Conservation (phyloP, 352 stramenopile species). For the Phytophthora melonis region DNA sequence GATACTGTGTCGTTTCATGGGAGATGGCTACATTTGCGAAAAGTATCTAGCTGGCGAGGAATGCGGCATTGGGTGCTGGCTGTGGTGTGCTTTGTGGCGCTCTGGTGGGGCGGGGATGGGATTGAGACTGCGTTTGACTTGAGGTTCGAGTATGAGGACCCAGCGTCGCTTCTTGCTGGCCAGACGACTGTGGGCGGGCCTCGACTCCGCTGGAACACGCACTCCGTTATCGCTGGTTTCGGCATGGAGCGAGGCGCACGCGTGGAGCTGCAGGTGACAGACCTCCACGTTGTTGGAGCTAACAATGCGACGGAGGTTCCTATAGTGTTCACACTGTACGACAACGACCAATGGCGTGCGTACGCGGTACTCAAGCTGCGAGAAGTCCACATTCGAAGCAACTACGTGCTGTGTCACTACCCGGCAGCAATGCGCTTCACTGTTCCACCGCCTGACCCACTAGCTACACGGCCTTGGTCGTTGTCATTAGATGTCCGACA, state of each 20-base stretch:
- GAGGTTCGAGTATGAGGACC: slow-evolving; percentile 20
- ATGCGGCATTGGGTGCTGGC: neutral
- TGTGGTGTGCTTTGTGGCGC: neutral
- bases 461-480: slow-evolving; percentile 21
- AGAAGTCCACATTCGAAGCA: slow-evolving; percentile 64
- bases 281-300: neutral
- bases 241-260: slow-evolving; percentile 62
- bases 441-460: slow-evolving; percentile 29
- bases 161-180: neutral
- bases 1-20: slow-evolving; percentile 16
- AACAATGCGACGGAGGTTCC: slow-evolving; percentile 30
- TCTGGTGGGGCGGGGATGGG: neutral
- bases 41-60: too few species aligned
- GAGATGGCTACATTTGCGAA: slow-evolving; percentile 19
- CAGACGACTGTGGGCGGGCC: slow-evolving; percentile 9
- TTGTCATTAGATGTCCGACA: slow-evolving; percentile 50
- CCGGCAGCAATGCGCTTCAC: slow-evolving; percentile 58
- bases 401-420: slow-evolving; percentile 69
- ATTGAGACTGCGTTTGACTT: slow-evolving; percentile 22
- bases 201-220: slow-evolving; percentile 71
- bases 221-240: slow-evolving; percentile 60
- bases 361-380: slow-evolving; percentile 69
- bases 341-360: slow-evolving; percentile 67
- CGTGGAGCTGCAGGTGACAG: slow-evolving; percentile 53
- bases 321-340: slow-evolving; percentile 68